Evolutionary conservation across 139 green algal genomes (phyloP), one percentile per base, ranked within the genome.

Genomic region (Picochlorum sp.): DNA sequence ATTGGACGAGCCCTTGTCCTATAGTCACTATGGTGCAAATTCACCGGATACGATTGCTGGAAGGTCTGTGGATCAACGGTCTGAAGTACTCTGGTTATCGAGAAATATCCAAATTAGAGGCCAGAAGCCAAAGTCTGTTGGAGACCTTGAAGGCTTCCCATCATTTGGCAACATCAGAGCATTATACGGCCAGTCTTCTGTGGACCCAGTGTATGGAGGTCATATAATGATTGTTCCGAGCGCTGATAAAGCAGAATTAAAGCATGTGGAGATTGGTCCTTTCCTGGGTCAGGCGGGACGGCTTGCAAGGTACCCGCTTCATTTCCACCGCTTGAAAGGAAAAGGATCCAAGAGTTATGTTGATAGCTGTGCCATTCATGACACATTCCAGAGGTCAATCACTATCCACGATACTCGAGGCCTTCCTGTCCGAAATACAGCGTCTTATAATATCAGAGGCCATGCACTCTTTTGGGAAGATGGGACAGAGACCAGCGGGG

Each of bases 41-140:
- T 20, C 18, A 9, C 47, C 47, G 15, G 47, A 54, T 54, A 54
- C 6, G 8, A 54, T 54, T 54, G 47, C 47, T 54, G 47, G 47
- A 26, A 54, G 47, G 2, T 54, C 47, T 26, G 47, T 54, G 16
- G 47, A 54, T 20, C 47, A 54, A 2, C 47, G 47, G 15, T 24
- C 47, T 54, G 47, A 54, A 20, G 47, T 54, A 13, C 47, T 54
- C 4, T 54, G 47, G 47, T 10, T 54, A 7, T 54, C 47, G 47
- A 54, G 47, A 54, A 54, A 54, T 21, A 54, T 54, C 47, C 47
- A 54, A 54, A 54, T 54, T 21, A 54, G n/a, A 54, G 47, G 47
- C 15, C 47, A 54, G 6, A 54, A 54, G 6, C 47, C 47, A 26
- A 21, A 20, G 16, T 54, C 47, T 26, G 47, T 54, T 54, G 16